Evolutionary conservation across 768 basidiomycete genomes (phyloP).

Genomic region (Naganishia onofrii): DNA sequence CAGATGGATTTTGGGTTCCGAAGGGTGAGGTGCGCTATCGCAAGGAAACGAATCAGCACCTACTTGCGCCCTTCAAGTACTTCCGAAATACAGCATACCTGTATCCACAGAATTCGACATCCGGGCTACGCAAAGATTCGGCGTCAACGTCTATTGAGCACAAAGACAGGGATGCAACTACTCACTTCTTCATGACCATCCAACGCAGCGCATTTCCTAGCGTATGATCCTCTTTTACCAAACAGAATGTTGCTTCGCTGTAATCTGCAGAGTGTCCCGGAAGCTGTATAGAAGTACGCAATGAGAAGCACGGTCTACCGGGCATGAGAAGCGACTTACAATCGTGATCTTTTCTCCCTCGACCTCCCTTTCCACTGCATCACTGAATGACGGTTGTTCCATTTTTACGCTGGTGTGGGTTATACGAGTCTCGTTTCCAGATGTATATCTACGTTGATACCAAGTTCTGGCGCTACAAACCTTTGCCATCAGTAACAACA

Average conservation of each 20-base stretch:
- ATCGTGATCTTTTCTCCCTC: slow-evolving; percentile 47
- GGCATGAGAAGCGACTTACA: slow-evolving; percentile 34
- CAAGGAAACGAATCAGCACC: not conserved
- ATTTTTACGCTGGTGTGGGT: not conserved
- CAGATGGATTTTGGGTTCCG: slow-evolving; percentile 90
- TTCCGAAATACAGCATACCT: slow-evolving; percentile 58
- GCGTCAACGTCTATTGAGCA: not conserved
- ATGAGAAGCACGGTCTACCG: not conserved
- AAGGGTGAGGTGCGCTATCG: slow-evolving; percentile 83
- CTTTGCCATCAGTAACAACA: too few relatives aligned
- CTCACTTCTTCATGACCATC: slow-evolving; percentile 99
- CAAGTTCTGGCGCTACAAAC: too few relatives aligned
- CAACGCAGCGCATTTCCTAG: slow-evolving; percentile 90
- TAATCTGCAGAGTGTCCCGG: slow-evolving; percentile 76
- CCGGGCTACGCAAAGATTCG: slow-evolving; percentile 62
- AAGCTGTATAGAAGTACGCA: slow-evolving; percentile 58
- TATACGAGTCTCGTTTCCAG: not conserved
- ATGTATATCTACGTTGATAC: too few relatives aligned
- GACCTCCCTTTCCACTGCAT: slow-evolving; percentile 11
- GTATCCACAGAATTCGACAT: slow-evolving; percentile 98
- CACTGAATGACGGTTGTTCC: slow-evolving; percentile 24
- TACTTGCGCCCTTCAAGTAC: not conserved
- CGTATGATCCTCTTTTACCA: slow-evolving; percentile 91
- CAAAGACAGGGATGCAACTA: not conserved
- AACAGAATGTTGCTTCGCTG: slow-evolving; percentile 85